Evolutionary conservation across 1,139 yeast genomes (phyloP).

Genomic region (Geotrichum aggregatum): DNA sequence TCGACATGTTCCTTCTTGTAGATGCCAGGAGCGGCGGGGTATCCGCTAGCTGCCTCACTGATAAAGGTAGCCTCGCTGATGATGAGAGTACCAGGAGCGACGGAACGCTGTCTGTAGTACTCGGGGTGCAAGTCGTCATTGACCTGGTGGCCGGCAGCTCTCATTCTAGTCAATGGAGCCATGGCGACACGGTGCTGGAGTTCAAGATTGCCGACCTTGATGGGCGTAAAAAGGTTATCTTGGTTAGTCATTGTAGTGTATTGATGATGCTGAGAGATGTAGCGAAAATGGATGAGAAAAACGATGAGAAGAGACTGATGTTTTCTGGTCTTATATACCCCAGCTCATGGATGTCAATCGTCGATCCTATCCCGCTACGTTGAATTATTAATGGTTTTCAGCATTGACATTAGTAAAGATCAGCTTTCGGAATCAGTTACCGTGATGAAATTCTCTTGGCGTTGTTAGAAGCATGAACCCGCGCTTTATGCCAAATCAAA

Average conservation of each 20-base stretch:
- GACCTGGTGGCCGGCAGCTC: slow-evolving; percentile 34
- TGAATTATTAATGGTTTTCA: no score
- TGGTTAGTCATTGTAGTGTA: slow-evolving; percentile 1
- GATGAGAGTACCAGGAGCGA: slow-evolving; percentile 47
- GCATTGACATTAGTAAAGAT: no score
- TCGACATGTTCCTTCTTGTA: slow-evolving; percentile 46
- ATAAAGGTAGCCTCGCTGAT: slow-evolving; percentile 45
- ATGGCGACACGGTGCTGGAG: slow-evolving; percentile 43
- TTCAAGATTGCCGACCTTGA: slow-evolving; percentile 28
- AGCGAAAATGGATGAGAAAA: no score
- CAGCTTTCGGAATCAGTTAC: no score
- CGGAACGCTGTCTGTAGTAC: slow-evolving; percentile 52
- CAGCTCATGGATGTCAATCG: no score
- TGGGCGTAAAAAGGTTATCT: slow-evolving; percentile 24
- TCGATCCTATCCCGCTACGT: no score
- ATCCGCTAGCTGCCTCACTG: slow-evolving; percentile 40
- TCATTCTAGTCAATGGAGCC: slow-evolving; percentile 50
- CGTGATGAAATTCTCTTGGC: no score
- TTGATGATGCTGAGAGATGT: no score
- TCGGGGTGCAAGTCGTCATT: slow-evolving; percentile 46
- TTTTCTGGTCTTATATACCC: no score
- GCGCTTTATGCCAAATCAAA: no score
- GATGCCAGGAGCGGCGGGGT: slow-evolving; percentile 51
- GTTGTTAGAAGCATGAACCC: no score
- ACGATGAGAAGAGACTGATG: no score